Evolutionary conservation across 805 yeast species (phyloP).

Genomic region (Wickerhamomyces hampshirensis): DNA sequence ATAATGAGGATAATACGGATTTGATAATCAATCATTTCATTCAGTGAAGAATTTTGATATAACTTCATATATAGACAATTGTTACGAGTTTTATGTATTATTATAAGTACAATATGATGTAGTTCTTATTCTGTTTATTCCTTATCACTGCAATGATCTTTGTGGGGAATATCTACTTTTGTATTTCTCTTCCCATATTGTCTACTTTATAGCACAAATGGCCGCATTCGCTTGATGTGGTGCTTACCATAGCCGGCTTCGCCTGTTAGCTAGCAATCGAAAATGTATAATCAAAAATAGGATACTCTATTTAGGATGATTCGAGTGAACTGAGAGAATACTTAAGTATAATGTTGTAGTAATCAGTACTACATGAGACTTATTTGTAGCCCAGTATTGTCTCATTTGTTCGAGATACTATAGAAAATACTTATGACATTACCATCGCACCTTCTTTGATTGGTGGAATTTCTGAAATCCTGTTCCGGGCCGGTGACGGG

Average conservation of each 20-base stretch:
- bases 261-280: neutral
- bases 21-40: constrained; percentile 12
- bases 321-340: too few species aligned
- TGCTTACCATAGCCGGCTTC: neutral
- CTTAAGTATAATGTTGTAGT: too few species aligned
- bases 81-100: neutral
- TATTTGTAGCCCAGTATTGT: too few species aligned
- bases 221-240: neutral
- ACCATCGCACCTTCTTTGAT: constrained; percentile 13
- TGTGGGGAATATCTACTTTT: too few species aligned
- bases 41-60: neutral
- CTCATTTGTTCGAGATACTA: neutral
- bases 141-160: too few species aligned
- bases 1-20: constrained; percentile 27
- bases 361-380: too few species aligned
- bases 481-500: constrained; percentile 10
- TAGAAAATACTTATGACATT: neutral
- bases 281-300: too few species aligned
- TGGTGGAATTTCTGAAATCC: constrained; percentile 9
- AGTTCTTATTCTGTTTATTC: too few species aligned
- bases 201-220: too few species aligned
- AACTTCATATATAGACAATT: constrained; percentile 1
- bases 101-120: neutral
- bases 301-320: too few species aligned
- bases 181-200: too few species aligned